Evolutionary conservation across 2,329 filamentous ascomycete species (phyloP), one percentile per base, ranked within the genome.

Genomic region (Clarireedia sp.): DNA sequence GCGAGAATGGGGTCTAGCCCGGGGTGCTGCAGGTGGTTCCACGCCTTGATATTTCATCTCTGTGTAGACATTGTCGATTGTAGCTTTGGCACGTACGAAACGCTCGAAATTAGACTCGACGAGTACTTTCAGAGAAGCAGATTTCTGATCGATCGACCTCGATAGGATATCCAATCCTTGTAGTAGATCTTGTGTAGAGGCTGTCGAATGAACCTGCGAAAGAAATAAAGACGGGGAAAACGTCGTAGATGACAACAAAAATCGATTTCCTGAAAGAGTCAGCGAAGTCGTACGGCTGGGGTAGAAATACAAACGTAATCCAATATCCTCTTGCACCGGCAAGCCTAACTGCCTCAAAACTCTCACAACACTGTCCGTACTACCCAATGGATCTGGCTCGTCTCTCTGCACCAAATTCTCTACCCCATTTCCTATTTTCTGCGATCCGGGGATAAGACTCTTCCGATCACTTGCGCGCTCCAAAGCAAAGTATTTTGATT

Each of bases 31-130:
- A 3, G 74, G 71, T 5, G 78, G 77, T 47, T 85, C 82, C 21
- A 69, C 74, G 10, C 83, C 83, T 47, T 80, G 77, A 62, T 76
- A 91, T 78, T 82, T 96, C 94, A 99, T 99, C 71, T 99, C 94
- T 59, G 86, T 95, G 73, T 99, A 99, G 51, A 99, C 94, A 72
- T 95, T 95, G 73, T 99, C 94, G 66, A 99, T 97, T 7, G 92
- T 97, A 17, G 92, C 89, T 71, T 99, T 99, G 44, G 94, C 94
- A 60, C 90, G 87, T 55, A 99, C 94, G 74, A 99, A 99, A 62
- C 92, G 87, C 72, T 99, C 95, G 68, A 99, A 99, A 70, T 99
- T 99, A 61, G 89, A 92, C 71, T 99, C 94, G 23, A 99, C 94
- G 17, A 99, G 79, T 10, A 95, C 88, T 69, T 99, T 99, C 59